Evolutionary conservation across 2,329 filamentous ascomycete species (phyloP), one percentile per base, ranked within the genome.

Genomic region (Botrytis elliptica): DNA sequence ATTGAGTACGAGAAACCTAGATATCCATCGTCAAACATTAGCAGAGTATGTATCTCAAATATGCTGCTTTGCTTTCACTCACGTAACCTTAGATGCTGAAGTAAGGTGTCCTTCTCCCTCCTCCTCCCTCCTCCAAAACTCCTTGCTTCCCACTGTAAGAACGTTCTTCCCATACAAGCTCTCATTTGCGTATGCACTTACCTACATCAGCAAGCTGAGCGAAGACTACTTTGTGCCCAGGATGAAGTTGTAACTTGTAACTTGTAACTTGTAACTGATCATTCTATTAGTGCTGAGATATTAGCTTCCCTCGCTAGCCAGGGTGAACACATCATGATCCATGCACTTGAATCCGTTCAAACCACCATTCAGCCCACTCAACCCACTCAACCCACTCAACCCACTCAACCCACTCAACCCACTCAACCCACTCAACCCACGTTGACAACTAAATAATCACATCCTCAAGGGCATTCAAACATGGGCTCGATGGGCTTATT

Each of bases 291-390:
- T 57, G 52, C 52, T 57, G 52, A 57, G 52, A 57, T 57, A 29
- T 29, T 57, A 29, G 52, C 52, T 18, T 57, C n/a, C 52, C n/a
- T 57, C 52, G 18, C 52, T 57, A 29, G 6, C 36, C 3, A 29
- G 60, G 38, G 25, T 64, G 62, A 64, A 64, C 38, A 42, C 62
- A 44, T 64, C 62, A 40, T 64, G 62, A 64, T 64, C 60, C 60
- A 63, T 63, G 60, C 60, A 63, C 22, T n/a, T 18, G 18, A 62
- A 40, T 63, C 52, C 52, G 36, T 42, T 63, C 60, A 63, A 63
- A 63, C 59, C 22, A 22, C 57, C 29, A 36, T 8, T 36, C 40
- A 55, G 25, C 49, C 49, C 55, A 59, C 55, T 36, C 55, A 59
- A 4, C 25, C 49, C 55, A 59, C 55, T 33, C 55, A 57, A 3